Base-by-base conservation (phyloP, 2,329 filamentous ascomycete genomes). In the Aspergillus calidoustus region DNA sequence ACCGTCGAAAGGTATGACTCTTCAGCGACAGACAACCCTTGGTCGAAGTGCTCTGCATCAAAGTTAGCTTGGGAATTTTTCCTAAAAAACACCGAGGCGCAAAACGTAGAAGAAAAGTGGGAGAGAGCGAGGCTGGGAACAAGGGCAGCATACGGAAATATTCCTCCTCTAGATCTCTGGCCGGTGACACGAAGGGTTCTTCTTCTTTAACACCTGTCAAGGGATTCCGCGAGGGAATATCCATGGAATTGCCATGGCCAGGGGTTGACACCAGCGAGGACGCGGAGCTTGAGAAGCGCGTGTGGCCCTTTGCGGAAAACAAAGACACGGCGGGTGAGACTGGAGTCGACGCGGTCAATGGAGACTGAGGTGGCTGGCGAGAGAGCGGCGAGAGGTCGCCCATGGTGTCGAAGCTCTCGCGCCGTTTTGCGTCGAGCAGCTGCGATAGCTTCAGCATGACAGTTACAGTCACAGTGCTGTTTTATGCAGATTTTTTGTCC, bases 141-240 rank as follows among this genome's bases (percentile, higher is more conserved):
- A 59, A 54, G 64, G 61, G 64, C 17, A 49, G 87, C 90, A 79
- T 87, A 93, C 91, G 92, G 71, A 92, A 84, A 76, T 91, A 94
- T 71, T 88, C 83, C 70, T 84, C 79, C 62, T 84, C 81, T 30
- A 83, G 75, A 52, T 83, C 74, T 51, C 81, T 76, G 61, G 83
- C 81, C 62, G 84, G 90, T 57, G 84, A 85, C 74, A 93, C 90
- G 47, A 88, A 79, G 2, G 90, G 88, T 71, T 96, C 93, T 71
- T 96, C 93, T 76, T 97, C 93, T 71, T 93, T 86, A 22, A 97
- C 90, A 70, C 95, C 91, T 17, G 92, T 90, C 64, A 97, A 82
- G 56, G 84, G 84, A 63, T 86, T 84, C 77, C 91, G 91, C 69
- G 83, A 82, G 30, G 76, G 74, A 56, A 76, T 74, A 66, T 87